Conservation (phyloP, 768 basidiomycete genomes). For the Boletus patriciae region DNA sequence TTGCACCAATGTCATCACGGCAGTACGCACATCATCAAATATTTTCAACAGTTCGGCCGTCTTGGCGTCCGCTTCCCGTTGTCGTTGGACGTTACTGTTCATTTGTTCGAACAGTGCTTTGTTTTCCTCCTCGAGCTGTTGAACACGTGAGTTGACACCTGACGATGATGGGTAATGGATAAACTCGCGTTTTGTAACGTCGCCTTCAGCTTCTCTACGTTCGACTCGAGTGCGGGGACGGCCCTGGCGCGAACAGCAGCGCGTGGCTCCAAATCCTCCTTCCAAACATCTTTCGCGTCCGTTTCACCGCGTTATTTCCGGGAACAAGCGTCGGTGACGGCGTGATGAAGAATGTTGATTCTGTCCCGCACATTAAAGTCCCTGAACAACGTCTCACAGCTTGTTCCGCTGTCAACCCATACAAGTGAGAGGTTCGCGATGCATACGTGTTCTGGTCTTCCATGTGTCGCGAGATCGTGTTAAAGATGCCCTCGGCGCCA, state of each 20-base stretch:
- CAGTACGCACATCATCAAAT: constrained; percentile 49
- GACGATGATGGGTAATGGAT: background rate
- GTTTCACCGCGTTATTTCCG: constrained; percentile 46
- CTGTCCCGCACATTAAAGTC: constrained; percentile 67
- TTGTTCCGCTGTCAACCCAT: constrained; percentile 39
- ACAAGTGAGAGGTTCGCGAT: background rate
- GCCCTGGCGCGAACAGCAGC: constrained; percentile 63
- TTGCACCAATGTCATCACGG: background rate
- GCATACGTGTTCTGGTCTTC: constrained; percentile 53
- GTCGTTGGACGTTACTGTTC: constrained; percentile 47
- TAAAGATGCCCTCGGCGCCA: constrained; percentile 58
- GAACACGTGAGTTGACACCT: background rate
- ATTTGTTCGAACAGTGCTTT: constrained; percentile 45
- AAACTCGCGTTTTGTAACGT: constrained; percentile 38
- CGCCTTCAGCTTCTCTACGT: constrained; percentile 40
- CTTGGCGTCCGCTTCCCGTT: constrained; percentile 47
- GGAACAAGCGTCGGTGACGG: constrained; percentile 64
- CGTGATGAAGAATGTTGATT: constrained; percentile 67
- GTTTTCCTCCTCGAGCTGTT: constrained; percentile 62
- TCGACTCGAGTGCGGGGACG: constrained; percentile 53
- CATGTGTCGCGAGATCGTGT: constrained; percentile 69
- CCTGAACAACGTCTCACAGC: constrained; percentile 67
- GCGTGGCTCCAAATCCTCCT: constrained; percentile 59
- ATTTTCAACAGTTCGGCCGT: constrained; percentile 49
- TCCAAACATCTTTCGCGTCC: constrained; percentile 61